phyloP scores from a whole-genome alignment of 2,329 filamentous ascomycete genomes.

The Fusarium pseudograminearum region DNA sequence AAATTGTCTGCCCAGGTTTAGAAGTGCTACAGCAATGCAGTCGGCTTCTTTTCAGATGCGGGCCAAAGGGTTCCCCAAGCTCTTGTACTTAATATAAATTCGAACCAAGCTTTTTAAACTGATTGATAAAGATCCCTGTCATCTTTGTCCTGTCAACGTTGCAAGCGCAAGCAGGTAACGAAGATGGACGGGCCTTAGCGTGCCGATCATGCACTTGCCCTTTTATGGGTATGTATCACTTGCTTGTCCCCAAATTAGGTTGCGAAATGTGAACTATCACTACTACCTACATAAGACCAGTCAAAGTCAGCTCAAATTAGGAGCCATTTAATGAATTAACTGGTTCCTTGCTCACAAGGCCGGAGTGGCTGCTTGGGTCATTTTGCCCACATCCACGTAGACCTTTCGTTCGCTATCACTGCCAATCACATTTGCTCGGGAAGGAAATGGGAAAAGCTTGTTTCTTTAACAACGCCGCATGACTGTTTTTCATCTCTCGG shows the following conservation, averaged over 20 bases:
- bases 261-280: not conserved
- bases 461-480: slow-evolving; percentile 3
- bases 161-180: slow-evolving; percentile 3
- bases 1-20: not conserved
- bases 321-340: too few species aligned
- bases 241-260: not conserved
- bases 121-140: slow-evolving; percentile 40
- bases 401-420: not conserved
- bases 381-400: slow-evolving; percentile 17
- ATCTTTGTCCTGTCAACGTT: slow-evolving; percentile 15
- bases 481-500: not conserved
- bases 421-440: slow-evolving; percentile 22
- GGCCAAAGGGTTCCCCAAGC: not conserved
- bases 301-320: not conserved
- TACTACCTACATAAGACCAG: not conserved
- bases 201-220: slow-evolving; percentile 27
- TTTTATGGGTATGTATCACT: slow-evolving; percentile 4
- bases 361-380: not conserved
- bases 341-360: not conserved
- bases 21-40: not conserved
- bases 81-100: slow-evolving; percentile 1
- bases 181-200: slow-evolving; percentile 17
- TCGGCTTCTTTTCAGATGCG: not conserved
- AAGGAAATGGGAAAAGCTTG: slow-evolving; percentile 8
- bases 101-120: not conserved